Conservation (phyloP, 148 eudicot genomes). For the Vaccinium vitisidaea region DNA sequence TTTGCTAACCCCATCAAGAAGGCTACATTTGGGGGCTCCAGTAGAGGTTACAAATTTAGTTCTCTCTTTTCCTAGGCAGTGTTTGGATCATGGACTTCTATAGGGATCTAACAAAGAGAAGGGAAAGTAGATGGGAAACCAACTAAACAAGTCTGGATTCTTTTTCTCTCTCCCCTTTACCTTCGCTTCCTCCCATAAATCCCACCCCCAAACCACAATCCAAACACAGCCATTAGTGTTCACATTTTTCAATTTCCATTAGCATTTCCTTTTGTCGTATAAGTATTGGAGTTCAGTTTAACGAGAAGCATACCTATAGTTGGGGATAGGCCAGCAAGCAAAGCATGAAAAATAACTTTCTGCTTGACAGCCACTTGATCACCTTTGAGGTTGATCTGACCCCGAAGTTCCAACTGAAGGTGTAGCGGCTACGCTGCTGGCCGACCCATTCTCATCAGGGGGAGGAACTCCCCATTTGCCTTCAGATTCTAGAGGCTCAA, state of each 20-base stretch:
- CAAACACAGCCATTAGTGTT: background rate
- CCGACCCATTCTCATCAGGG: slow-evolving; percentile 72
- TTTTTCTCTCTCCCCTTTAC: background rate
- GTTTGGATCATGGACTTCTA: background rate
- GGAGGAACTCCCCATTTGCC: slow-evolving; percentile 81
- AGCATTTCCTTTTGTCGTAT: background rate
- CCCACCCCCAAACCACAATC: background rate
- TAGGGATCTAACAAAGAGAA: background rate
- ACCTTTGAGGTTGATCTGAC: slow-evolving; percentile 79
- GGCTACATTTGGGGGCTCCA: background rate
- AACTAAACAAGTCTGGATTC: background rate
- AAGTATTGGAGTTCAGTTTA: background rate
- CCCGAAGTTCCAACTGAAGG: slow-evolving; percentile 70
- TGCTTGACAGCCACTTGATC: slow-evolving; percentile 26
- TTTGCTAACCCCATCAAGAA: background rate
- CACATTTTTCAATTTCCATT: background rate
- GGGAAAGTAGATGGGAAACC: background rate
- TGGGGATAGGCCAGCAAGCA: slow-evolving; percentile 17
- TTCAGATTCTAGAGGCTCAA: slow-evolving; percentile 84
- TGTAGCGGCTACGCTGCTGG: slow-evolving; percentile 52
- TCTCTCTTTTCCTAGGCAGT: background rate
- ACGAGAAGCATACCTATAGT: slow-evolving; percentile 19
- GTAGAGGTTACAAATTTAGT: background rate
- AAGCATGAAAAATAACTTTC: slow-evolving; percentile 11
- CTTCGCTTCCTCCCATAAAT: background rate